These are phyloP conservation scores for Neopestalotiopsis clavispora DNA, from an alignment of 2,329 filamentous ascomycete species.

Conservation along the genomic window DNA sequence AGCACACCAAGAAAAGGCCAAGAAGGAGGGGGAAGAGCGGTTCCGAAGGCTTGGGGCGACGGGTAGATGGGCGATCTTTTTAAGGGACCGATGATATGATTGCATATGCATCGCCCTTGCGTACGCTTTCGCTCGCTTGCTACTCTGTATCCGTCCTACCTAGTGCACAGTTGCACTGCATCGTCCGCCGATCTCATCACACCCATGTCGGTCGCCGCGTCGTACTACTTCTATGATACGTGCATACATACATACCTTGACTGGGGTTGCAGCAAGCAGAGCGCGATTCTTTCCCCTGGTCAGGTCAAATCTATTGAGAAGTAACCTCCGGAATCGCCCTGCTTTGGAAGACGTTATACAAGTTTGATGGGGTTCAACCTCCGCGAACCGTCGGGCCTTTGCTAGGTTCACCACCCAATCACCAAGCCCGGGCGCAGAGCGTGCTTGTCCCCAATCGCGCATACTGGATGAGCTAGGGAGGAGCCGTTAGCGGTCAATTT, in stretches of 20 bases:
- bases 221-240: not conserved
- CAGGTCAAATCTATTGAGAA: not conserved
- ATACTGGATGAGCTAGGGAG: not conserved
- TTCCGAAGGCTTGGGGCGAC: not conserved
- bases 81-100: not conserved
- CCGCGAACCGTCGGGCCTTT: conserved; percentile 12
- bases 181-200: not conserved
- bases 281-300: not conserved
- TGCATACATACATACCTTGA: not conserved
- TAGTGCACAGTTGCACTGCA: not conserved
- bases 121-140: not conserved
- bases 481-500: not conserved
- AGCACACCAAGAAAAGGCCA: conserved; percentile 14
- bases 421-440: not conserved
- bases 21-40: not conserved
- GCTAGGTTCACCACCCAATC: conserved; percentile 7
- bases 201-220: not conserved
- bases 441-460: not conserved
- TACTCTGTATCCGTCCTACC: not conserved
- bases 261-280: not conserved
- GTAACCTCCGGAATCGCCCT: not conserved
- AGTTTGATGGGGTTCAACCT: not conserved
- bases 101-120: not conserved
- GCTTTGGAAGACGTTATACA: not conserved
- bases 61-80: conserved; percentile 11